Conservation (phyloP, 2,329 filamentous ascomycete species). For the Aspergillus aculeatus region DNA sequence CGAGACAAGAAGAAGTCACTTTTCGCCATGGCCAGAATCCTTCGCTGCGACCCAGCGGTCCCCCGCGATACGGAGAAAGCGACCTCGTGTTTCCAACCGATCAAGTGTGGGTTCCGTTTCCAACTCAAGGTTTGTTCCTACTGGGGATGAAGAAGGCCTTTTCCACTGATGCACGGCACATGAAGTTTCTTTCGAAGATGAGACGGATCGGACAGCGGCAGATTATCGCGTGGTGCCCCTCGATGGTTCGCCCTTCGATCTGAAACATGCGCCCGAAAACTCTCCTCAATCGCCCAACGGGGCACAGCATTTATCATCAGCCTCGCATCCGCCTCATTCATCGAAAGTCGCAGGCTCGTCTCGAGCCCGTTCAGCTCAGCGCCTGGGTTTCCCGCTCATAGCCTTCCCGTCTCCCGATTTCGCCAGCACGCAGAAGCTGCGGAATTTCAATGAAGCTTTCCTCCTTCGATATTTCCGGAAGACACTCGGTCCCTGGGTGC, state of each 20-base stretch:
- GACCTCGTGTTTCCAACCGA: conserved; percentile 35
- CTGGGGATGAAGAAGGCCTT: background rate
- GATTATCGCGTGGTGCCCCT: conserved; percentile 33
- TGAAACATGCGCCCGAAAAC: conserved; percentile 25
- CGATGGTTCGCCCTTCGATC: conserved; percentile 16
- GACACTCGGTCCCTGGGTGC: conserved; percentile 34
- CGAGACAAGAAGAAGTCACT: conserved; percentile 35
- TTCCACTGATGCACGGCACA: conserved; percentile 1
- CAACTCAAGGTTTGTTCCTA: conserved; percentile 28
- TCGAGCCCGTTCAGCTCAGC: conserved; percentile 13
- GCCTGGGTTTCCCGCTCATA: conserved; percentile 20
- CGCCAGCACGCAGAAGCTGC: conserved; percentile 25
- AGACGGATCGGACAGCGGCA: conserved; percentile 35
- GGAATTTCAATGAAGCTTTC: conserved; percentile 33
- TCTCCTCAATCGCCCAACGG: conserved; percentile 27
- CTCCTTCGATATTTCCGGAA: conserved; percentile 36
- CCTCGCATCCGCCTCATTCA: conserved; percentile 16
- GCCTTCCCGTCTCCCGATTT: conserved; percentile 21
- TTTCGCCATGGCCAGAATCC: conserved; percentile 41
- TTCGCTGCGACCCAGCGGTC: conserved; percentile 33
- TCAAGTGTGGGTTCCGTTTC: conserved; percentile 34
- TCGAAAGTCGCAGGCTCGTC: conserved; percentile 6
- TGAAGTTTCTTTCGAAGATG: conserved; percentile 36
- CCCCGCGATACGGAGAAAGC: conserved; percentile 37
- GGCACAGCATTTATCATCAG: conserved; percentile 21